Evolutionary conservation across 176 grass and related monocot genomes (phyloP), one percentile per base, ranked within the genome.

Genomic region (Rhynchospora tenuis): DNA sequence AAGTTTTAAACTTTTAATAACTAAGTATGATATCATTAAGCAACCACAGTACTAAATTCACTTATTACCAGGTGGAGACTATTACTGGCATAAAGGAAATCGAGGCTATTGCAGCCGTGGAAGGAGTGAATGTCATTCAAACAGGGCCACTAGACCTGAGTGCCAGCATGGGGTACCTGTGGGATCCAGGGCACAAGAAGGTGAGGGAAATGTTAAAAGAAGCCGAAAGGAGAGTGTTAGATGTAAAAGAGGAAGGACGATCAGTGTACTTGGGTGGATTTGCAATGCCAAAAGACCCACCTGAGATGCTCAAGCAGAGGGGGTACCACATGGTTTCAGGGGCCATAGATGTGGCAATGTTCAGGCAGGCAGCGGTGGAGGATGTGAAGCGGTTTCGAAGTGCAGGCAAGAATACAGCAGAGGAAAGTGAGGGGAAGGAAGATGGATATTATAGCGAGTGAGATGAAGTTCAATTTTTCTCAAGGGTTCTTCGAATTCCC

Each of bases 291-390:
- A 79, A 95, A 63, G 95, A 98, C 29, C 89, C 89, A 1, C 64
- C 95, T 3, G 92, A 93, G 82, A 90, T 94, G 86, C 84, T 98
- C 78, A 98, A 98, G 76, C 82, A 81, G 59, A 93, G 92, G 84
- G 95, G 95, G 1, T 98, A 95, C 81, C 88, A 98, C 84, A 94
- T 98, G 95, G 95, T 98, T 73, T 55, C 95, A 1, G 92, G 92
- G 3, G 87, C 92, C 42, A 89, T 86, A 64, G 92, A 98, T 85
- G 76, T 94, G 26, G 90, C 66, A 1, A 48, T 98, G 70, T 98
- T 98, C 86, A 83, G 83, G 33, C 84, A 85, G 73, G 92, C 84
- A 13, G 92, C 84, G 10, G 59, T 91, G 83, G 82, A 93, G 64
- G 89, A 98, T 66, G 91, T 95, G 20, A 91, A 85, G 84, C 81